phyloP scores from a whole-genome alignment of 1,284 basidiomycete genomes.

The Stereum hirsutum region DNA sequence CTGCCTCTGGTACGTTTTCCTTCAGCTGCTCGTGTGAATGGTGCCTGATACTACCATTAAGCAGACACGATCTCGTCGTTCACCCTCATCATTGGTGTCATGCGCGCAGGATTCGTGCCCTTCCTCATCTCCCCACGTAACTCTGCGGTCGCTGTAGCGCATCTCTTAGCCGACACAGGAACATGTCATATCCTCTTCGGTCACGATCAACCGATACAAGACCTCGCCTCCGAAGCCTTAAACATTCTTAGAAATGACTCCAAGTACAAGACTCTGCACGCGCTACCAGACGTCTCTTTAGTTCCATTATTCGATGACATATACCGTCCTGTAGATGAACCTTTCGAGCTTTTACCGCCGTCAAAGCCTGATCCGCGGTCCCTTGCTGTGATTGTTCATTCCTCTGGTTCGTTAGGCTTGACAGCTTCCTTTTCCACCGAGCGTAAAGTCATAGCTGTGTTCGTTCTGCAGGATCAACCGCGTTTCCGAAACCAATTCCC shows the following conservation, averaged over 20 bases:
- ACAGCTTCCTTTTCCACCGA: background rate
- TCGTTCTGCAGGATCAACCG: conserved; percentile 14
- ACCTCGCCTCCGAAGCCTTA: background rate
- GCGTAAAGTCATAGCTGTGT: background rate
- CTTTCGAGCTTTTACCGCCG: background rate
- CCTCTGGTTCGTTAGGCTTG: background rate
- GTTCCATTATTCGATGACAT: background rate
- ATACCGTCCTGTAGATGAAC: background rate
- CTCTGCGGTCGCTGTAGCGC: conserved; percentile 15
- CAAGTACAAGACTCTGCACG: background rate
- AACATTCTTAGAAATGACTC: background rate
- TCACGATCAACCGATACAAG: background rate
- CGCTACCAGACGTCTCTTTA: background rate
- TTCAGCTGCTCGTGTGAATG: no score
- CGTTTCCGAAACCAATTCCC: conserved; percentile 17
- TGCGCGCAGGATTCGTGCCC: conserved; percentile 13
- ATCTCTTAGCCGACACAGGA: conserved; percentile 11
- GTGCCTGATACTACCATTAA: no score
- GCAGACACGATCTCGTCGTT: conserved; percentile 14
- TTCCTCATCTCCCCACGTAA: conserved; percentile 19
- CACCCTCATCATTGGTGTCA: conserved; percentile 9
- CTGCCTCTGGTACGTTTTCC: conserved; percentile 13
- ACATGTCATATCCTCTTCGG: conserved; percentile 1
- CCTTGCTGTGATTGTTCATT: conserved; percentile 1
- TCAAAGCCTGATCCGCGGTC: background rate